A percentile compares a stretch with the other conserved stretches of the same genome.
These are phyloP conservation scores for Hypoxylon cercidicola DNA, from an alignment of 495 filamentous ascomycete genomes.

Conservation along the genomic window DNA sequence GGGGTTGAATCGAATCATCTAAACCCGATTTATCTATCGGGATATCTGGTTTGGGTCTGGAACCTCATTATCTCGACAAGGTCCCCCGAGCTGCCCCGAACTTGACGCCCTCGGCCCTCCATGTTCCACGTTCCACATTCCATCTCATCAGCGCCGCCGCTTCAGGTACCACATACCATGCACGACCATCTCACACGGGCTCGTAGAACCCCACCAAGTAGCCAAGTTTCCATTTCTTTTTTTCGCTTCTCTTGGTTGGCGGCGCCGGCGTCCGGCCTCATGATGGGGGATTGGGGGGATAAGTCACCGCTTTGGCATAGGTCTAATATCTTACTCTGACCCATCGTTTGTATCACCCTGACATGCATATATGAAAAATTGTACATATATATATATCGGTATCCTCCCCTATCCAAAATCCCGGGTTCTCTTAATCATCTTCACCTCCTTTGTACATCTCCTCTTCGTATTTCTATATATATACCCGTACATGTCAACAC, in stretches of 20 bases:
- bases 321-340: conserved; percentile 31
- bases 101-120: conserved; percentile 17
- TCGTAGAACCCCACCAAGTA: conserved; percentile 15
- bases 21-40: conserved; percentile 7
- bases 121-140: conserved; percentile 16
- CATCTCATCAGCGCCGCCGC: conserved; percentile 8
- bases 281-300: neutral
- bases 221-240: conserved; percentile 13
- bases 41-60: conserved; percentile 8
- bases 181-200: conserved; percentile 24
- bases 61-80: neutral
- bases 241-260: conserved; percentile 22
- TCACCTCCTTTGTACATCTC: neutral
- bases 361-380: conserved; percentile 6
- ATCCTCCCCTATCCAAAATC: neutral
- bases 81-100: neutral
- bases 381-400: conserved; percentile 25
- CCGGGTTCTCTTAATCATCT: neutral
- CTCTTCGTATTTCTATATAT: neutral
- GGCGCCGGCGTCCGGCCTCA: conserved; percentile 19
- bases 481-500: neutral
- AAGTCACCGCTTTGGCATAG: conserved; percentile 13
- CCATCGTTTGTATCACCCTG: conserved; percentile 12
- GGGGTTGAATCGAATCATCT: conserved; percentile 12
- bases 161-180: conserved; percentile 26